phyloP scores from a whole-genome alignment of 2,329 filamentous ascomycete species.

The Epichloe sp. region DNA sequence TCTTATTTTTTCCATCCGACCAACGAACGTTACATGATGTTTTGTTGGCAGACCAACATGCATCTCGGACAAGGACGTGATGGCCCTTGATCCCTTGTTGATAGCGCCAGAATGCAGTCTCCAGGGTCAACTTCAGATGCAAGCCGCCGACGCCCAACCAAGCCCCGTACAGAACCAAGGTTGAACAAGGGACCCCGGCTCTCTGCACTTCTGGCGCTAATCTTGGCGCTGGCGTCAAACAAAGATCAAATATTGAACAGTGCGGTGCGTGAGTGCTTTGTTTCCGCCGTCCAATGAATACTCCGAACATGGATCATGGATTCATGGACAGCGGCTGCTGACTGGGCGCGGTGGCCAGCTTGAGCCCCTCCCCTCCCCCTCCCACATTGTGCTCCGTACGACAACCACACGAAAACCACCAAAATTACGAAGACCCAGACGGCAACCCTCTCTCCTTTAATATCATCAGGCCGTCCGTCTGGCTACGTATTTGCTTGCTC shows the following conservation, averaged over 20 bases:
- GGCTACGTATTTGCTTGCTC: constrained; percentile 8
- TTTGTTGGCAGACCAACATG: too few species aligned
- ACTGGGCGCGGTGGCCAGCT: neutral
- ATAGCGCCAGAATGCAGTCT: too few species aligned
- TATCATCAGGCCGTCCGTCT: neutral
- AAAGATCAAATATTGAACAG: too few species aligned
- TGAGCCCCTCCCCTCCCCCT: neutral
- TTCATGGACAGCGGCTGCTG: neutral
- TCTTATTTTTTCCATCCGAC: neutral
- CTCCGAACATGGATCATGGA: too few species aligned
- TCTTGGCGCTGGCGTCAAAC: neutral
- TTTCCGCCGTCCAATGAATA: too few species aligned
- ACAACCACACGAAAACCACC: too few species aligned
- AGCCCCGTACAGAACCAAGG: neutral
- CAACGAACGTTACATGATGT: too few species aligned
- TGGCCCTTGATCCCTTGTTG: too few species aligned
- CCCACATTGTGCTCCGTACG: neutral
- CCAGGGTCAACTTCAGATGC: too few species aligned
- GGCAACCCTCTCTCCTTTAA: constrained; percentile 4
- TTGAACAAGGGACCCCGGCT: neutral
- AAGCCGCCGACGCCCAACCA: too few species aligned
- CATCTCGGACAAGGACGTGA: too few species aligned
- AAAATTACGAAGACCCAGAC: neutral
- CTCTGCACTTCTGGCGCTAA: neutral
- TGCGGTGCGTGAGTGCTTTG: too few species aligned